Evolutionary conservation across 31 red algal genomes (phyloP).

Genomic region (Asparagopsis taxiformis): DNA sequence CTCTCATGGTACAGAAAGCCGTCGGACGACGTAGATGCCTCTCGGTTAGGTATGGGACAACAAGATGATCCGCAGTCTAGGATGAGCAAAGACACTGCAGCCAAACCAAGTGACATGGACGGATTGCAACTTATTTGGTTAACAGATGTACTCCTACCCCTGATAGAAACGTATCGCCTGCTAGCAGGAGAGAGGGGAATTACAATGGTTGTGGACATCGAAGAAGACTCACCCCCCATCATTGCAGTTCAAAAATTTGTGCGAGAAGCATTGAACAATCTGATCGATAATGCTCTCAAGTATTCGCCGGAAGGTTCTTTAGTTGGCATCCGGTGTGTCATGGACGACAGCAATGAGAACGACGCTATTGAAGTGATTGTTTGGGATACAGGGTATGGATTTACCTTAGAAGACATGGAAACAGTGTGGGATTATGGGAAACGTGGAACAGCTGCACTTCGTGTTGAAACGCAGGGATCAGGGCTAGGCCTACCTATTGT

Average conservation of each 20-base stretch:
- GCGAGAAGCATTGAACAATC: conserved; percentile 55
- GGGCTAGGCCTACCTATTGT: conserved; percentile 45
- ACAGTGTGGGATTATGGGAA: conserved; percentile 29
- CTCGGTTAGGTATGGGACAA: not conserved
- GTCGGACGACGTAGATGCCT: not conserved
- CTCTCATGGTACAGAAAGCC: not conserved
- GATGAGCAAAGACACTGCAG: not conserved
- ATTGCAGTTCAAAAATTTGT: conserved; percentile 46
- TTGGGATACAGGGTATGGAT: conserved; percentile 55
- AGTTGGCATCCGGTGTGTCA: conserved; percentile 10
- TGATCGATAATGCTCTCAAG: conserved; percentile 81
- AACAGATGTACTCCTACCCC: conserved; percentile 46
- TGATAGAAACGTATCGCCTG: conserved; percentile 6
- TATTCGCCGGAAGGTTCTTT: conserved; percentile 62
- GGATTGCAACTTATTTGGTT: conserved; percentile 51
- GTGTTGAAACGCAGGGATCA: conserved; percentile 6
- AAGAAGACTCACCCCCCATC: conserved; percentile 74
- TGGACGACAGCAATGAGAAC: not conserved
- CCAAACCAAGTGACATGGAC: not conserved
- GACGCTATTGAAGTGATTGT: conserved; percentile 27
- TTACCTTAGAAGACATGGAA: conserved; percentile 33
- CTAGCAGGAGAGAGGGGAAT: conserved; percentile 33
- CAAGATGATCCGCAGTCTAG: not conserved
- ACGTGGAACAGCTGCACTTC: conserved; percentile 21
- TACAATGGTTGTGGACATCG: conserved; percentile 25